Percentiles rank a stretch among this genome's conserved stretches.
These are phyloP conservation scores for Priceomyces medius DNA, from an alignment of 805 yeast species.

Conservation along the genomic window DNA sequence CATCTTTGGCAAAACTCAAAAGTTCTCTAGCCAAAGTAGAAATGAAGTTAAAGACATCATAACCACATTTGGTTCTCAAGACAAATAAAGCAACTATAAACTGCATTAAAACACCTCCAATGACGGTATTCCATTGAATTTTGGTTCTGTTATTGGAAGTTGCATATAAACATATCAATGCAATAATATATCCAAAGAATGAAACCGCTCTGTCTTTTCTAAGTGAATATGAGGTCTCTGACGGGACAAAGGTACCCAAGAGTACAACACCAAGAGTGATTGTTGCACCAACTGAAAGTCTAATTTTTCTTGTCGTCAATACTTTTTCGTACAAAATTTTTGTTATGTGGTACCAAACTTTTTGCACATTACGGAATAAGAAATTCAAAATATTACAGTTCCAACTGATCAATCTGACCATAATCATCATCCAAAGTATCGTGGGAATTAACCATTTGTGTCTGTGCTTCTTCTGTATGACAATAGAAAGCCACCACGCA, in stretches of 20 bases:
- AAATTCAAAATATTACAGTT: slow-evolving; percentile 35
- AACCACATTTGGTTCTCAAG: slow-evolving; percentile 57
- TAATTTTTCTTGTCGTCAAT: slow-evolving; percentile 38
- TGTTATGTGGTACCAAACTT: slow-evolving; percentile 31
- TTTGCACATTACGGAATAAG: slow-evolving; percentile 17
- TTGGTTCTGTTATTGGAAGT: slow-evolving; percentile 46
- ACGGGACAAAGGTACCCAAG: slow-evolving; percentile 54
- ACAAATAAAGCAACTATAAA: slow-evolving; percentile 60
- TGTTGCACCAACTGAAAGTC: slow-evolving; percentile 45
- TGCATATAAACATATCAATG: slow-evolving; percentile 42
- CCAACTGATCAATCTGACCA: slow-evolving; percentile 52
- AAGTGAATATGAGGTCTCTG: slow-evolving; percentile 45
- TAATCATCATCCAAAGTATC: slow-evolving; percentile 48
- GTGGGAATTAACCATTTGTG: slow-evolving; percentile 60
- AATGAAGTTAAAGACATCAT: slow-evolving; percentile 60
- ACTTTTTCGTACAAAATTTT: slow-evolving; percentile 37
- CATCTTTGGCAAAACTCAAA: slow-evolving; percentile 56
- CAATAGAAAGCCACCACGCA: slow-evolving; percentile 57
- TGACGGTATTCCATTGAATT: slow-evolving; percentile 59
- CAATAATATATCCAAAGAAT: slow-evolving; percentile 52
- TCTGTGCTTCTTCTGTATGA: slow-evolving; percentile 49
- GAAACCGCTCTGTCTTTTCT: slow-evolving; percentile 57
- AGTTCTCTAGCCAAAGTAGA: slow-evolving; percentile 56
- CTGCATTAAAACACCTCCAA: slow-evolving; percentile 60
- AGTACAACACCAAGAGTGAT: slow-evolving; percentile 48